These are phyloP conservation scores for Annulohypoxylon nitens DNA, from an alignment of 495 filamentous ascomycete genomes.

Conservation along the genomic window DNA sequence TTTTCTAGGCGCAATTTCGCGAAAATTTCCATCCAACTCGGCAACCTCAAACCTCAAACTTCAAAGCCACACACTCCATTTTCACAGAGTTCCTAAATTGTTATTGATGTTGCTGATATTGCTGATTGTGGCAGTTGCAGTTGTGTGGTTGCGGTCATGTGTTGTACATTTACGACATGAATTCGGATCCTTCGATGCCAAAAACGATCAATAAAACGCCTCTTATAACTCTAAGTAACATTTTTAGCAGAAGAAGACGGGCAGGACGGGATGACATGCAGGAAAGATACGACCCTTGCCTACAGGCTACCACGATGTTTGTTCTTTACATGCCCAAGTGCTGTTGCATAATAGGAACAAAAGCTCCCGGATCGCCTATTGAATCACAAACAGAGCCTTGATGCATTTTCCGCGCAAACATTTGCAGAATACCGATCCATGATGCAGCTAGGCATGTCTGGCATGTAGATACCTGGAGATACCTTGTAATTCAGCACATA, in stretches of 20 bases:
- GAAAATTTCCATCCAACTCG: neutral
- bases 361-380: neutral
- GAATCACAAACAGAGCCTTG: neutral
- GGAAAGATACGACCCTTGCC: slow-evolving; percentile 25
- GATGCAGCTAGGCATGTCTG: neutral
- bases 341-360: neutral
- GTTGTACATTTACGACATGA: neutral
- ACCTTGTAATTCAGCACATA: neutral
- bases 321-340: neutral
- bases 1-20: slow-evolving; percentile 15
- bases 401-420: neutral
- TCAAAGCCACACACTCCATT: neutral
- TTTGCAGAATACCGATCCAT: neutral
- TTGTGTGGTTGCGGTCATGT: slow-evolving; percentile 1
- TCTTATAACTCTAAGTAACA: slow-evolving; percentile 22
- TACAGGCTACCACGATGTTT: neutral
- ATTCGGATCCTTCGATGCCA: slow-evolving; percentile 13
- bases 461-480: neutral
- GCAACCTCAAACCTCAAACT: neutral
- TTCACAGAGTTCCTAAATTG: neutral
- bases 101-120: no score
- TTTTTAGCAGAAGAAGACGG: slow-evolving; percentile 16
- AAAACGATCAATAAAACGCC: slow-evolving; percentile 13
- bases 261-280: slow-evolving; percentile 38
- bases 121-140: slow-evolving; percentile 2